Conservation (phyloP, 129 eudicot species). For the Pittosporum tobira region DNA sequence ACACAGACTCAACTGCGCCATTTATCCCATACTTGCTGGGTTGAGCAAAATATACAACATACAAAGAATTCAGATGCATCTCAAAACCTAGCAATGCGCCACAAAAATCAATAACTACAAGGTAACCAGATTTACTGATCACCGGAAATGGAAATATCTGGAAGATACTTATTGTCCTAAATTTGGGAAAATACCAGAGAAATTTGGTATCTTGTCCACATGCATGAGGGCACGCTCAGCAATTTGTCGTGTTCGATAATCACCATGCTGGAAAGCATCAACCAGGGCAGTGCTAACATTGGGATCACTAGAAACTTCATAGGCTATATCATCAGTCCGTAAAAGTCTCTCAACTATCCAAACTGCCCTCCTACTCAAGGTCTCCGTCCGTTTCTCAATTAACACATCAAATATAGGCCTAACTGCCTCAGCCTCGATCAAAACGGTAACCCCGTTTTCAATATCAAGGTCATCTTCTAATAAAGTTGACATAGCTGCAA, state of each 20-base stretch:
- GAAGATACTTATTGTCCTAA: conserved; percentile 17
- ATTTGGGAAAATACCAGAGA: conserved; percentile 63
- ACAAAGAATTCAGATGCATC: neutral
- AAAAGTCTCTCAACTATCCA: conserved; percentile 86
- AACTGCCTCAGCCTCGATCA: conserved; percentile 58
- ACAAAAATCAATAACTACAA: neutral
- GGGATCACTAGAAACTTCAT: conserved; percentile 57
- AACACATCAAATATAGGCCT: conserved; percentile 67
- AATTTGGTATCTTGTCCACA: conserved; percentile 76
- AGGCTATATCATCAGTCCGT: conserved; percentile 56
- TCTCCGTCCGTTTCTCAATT: conserved; percentile 60
- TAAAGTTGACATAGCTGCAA: conserved; percentile 82
- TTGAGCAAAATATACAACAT: neutral
- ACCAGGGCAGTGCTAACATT: conserved; percentile 71
- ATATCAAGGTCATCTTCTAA: conserved; percentile 71
- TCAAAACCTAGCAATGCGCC: neutral
- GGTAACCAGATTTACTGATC: neutral
- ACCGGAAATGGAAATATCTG: neutral
- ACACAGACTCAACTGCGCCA: too few species aligned
- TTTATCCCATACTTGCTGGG: too few species aligned
- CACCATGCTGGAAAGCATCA: conserved; percentile 81
- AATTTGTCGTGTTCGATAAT: conserved; percentile 65
- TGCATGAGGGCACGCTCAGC: conserved; percentile 82
- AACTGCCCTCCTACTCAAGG: conserved; percentile 51
- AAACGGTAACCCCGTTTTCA: conserved; percentile 56